Evolutionary conservation across 2,329 filamentous ascomycete species (phyloP).

Genomic region (Anisogramma anomala): DNA sequence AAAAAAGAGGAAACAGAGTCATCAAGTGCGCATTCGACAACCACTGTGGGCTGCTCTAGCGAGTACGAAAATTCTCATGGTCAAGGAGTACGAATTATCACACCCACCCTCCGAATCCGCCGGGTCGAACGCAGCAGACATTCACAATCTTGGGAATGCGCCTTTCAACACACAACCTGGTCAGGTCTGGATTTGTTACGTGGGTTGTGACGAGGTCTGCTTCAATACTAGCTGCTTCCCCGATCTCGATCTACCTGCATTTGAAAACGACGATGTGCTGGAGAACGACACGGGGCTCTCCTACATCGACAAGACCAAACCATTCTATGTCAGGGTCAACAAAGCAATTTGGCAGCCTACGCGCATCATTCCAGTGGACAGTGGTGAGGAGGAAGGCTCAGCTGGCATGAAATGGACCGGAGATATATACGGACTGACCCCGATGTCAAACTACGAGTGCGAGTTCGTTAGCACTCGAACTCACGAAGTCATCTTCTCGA

Average conservation of each 20-base stretch:
- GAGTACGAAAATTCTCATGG: slow-evolving; percentile 91
- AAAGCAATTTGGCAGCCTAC: slow-evolving; percentile 71
- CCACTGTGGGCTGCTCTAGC: slow-evolving; percentile 90
- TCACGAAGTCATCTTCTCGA: slow-evolving; percentile 55
- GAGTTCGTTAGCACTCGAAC: slow-evolving; percentile 63
- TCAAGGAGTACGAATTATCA: slow-evolving; percentile 81
- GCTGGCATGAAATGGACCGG: slow-evolving; percentile 54
- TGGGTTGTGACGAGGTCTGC: slow-evolving; percentile 65
- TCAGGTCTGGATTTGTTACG: slow-evolving; percentile 71
- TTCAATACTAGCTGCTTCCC: slow-evolving; percentile 60
- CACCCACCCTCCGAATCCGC: slow-evolving; percentile 62
- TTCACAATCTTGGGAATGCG: slow-evolving; percentile 65
- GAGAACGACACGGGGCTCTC: slow-evolving; percentile 27
- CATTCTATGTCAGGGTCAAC: slow-evolving; percentile 69
- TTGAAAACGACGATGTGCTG: slow-evolving; percentile 24
- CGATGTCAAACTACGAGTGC: slow-evolving; percentile 65
- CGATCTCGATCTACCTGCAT: slow-evolving; percentile 5
- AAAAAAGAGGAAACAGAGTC: slow-evolving; percentile 82
- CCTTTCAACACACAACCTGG: slow-evolving; percentile 59
- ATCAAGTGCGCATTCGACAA: slow-evolving; percentile 79
- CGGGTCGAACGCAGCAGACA: slow-evolving; percentile 63
- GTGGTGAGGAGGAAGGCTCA: slow-evolving; percentile 24
- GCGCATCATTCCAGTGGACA: slow-evolving; percentile 46
- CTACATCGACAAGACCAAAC: slow-evolving; percentile 56
- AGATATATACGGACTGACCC: slow-evolving; percentile 56